Evolutionary conservation across 2,329 filamentous ascomycete genomes (phyloP), one percentile per base, ranked within the genome.

Genomic region (Akanthomyces lecanii): DNA sequence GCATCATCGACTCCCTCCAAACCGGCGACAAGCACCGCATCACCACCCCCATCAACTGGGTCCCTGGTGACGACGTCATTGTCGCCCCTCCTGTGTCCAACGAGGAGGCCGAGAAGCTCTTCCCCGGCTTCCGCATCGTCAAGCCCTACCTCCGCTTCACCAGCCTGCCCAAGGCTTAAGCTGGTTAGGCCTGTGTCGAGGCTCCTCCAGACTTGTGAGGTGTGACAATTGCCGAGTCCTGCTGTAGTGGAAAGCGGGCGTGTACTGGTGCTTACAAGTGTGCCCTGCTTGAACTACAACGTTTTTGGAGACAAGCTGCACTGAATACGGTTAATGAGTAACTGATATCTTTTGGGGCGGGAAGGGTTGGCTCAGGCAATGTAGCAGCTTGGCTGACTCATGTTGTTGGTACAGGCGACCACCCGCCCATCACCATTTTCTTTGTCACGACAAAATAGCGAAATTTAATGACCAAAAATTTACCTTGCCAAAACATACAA

Each of bases 1-100:
- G 89, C 72, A 87, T 92, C 69, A 79, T 92, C 75, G 89, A 92
- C 81, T 90, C 89, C 63, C 85, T 92, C 67, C 89, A 92, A 83
- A 87, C 87, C 50, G 91, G 89, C 64, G 93, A 97, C 80, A 92
- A 91, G 85, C 87, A 94, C 84, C 89, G 89, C 71, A 80, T 96
- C 73, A 92, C 89, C 68, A 95, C 91, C 63, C 92, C 92, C 56
- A 93, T 97, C 78, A 90, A 97, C 82, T 97, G 92, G 92, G 81
- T 88, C 45, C 87, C 87, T 51, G 92, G 92, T 61, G 89, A 96
- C 72, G 92, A 97, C 75, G 93, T 97, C 69, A 96, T 97, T 73
- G 90, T 97, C 66, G 91, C 92, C 73, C 91, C 92, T 53, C 82
- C 82, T 65, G 86, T 97, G 74, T 89, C 86, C 75, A 92, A 91